A percentile compares a stretch with the other conserved stretches of the same genome.
Conservation (phyloP, 306 rosid genomes). For the Cyclanthera cordifolia region DNA sequence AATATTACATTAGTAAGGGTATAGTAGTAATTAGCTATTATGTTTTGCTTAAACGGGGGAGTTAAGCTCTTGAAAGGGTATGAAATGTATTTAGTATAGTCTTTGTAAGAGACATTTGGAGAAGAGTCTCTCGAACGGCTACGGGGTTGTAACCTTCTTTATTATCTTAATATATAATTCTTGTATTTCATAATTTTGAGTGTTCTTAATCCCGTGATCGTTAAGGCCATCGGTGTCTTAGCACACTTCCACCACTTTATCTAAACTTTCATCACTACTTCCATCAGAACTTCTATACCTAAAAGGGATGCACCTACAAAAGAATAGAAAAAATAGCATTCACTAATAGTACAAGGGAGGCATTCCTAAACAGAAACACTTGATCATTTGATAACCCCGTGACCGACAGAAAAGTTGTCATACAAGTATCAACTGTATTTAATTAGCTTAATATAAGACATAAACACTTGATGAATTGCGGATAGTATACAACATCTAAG, state of each 20-base stretch:
- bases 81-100: no score
- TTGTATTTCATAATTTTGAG: no score
- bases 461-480: neutral
- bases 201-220: no score
- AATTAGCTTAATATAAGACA: neutral
- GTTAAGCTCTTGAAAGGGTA: no score
- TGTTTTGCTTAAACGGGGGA: no score
- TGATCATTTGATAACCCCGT: neutral
- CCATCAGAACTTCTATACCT: slow-evolving; percentile 25
- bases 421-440: neutral
- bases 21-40: no score
- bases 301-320: slow-evolving; percentile 48
- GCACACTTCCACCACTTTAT: slow-evolving; percentile 37
- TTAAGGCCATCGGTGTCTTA: no score
- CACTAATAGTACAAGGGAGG: neutral
- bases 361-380: neutral
- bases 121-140: no score
- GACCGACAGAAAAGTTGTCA: neutral
- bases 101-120: no score
- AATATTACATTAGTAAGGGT: no score
- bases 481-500: neutral
- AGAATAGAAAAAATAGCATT: neutral
- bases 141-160: no score
- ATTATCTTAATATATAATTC: no score
- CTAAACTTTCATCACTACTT: slow-evolving; percentile 21